Conservation (phyloP, 768 basidiomycete genomes). For the Mycena galericulata region DNA sequence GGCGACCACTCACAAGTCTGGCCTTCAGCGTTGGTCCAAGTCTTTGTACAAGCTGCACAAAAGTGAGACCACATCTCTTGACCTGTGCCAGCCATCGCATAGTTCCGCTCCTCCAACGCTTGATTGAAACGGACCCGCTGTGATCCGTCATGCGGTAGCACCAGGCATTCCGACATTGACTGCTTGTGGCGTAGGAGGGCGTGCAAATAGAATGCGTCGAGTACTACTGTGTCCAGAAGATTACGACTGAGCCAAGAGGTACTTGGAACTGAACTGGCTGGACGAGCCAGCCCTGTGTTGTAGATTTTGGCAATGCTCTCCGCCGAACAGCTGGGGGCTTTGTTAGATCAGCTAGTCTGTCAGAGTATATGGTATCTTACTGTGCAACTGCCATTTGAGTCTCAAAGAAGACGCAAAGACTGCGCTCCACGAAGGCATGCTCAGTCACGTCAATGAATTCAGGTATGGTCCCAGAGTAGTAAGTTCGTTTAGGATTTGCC, state of each 20-base stretch:
- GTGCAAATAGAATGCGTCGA: neutral
- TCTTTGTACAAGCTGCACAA: slow-evolving; percentile 12
- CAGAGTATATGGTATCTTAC: neutral
- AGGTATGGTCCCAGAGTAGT: neutral
- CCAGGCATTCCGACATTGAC: neutral
- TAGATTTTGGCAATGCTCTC: slow-evolving; percentile 8
- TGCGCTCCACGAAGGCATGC: neutral
- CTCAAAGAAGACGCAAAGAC: neutral
- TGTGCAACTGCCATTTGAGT: slow-evolving; percentile 1
- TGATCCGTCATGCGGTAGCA: neutral
- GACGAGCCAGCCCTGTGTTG: neutral
- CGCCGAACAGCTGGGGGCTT: neutral
- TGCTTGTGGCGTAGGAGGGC: neutral
- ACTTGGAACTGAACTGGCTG: neutral
- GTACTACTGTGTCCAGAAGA: neutral
- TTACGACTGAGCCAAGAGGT: neutral
- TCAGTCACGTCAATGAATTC: neutral
- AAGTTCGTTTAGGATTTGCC: neutral
- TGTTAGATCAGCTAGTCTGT: neutral
- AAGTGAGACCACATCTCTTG: slow-evolving; percentile 24
- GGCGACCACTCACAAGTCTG: slow-evolving; percentile 2
- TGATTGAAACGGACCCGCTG: slow-evolving; percentile 1
- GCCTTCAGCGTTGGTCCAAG: slow-evolving; percentile 1
- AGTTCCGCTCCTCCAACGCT: neutral
- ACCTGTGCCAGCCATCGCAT: slow-evolving; percentile 13